phyloP scores from a whole-genome alignment of 805 yeast species.

The Osmozyma mogii region DNA sequence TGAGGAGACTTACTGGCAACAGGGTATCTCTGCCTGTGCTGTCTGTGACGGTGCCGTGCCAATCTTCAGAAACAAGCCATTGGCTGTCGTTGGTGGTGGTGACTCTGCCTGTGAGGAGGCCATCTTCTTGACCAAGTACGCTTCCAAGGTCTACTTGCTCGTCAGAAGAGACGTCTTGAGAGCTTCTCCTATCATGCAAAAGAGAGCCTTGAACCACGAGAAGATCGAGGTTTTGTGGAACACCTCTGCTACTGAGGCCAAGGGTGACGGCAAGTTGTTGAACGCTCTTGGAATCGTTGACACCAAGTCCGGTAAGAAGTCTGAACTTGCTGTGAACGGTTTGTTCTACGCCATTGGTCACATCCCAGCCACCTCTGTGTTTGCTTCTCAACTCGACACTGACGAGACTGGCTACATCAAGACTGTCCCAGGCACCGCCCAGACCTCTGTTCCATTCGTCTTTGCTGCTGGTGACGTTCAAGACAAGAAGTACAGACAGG shows the following conservation, averaged over 20 bases:
- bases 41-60: constrained; percentile 99
- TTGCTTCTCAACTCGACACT: constrained; percentile 68
- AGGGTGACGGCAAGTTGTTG: constrained; percentile 88
- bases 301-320: constrained; percentile 60
- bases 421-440: constrained; percentile 84
- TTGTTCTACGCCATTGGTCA: constrained; percentile 98
- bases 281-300: constrained; percentile 57
- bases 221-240: constrained; percentile 88
- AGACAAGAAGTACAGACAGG: constrained; percentile 95
- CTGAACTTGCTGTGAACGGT: constrained; percentile 76
- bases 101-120: constrained; percentile 99
- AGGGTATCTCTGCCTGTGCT: constrained; percentile 98
- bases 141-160: constrained; percentile 86
- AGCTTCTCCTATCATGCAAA: constrained; percentile 96
- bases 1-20: constrained; percentile 98
- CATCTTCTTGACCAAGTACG: constrained; percentile 91
- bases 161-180: constrained; percentile 93
- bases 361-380: constrained; percentile 84
- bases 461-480: constrained; percentile 99
- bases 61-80: constrained; percentile 93
- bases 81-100: constrained; percentile 98
- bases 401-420: constrained; percentile 85
- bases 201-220: constrained; percentile 74
- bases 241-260: constrained; percentile 78
- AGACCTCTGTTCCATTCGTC: constrained; percentile 82